phyloP scores from a whole-genome alignment of 495 filamentous ascomycete species.

The Penicillium desertorum region DNA sequence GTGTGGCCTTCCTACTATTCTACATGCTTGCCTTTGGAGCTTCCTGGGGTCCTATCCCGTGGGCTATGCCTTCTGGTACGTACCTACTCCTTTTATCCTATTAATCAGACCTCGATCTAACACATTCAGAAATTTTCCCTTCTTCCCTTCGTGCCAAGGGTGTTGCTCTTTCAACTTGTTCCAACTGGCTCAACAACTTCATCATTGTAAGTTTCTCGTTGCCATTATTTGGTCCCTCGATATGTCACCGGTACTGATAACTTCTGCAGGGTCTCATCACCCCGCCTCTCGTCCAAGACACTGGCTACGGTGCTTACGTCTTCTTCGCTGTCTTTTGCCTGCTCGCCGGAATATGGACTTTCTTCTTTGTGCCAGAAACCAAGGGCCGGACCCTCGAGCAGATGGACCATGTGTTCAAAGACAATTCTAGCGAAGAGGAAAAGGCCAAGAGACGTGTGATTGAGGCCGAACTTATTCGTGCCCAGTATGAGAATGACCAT shows the following conservation, averaged over 20 bases:
- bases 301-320: slow-evolving; percentile 54
- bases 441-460: slow-evolving; percentile 38
- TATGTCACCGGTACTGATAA: not conserved
- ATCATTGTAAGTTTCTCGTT: slow-evolving; percentile 42
- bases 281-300: slow-evolving; percentile 54
- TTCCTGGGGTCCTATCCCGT: slow-evolving; percentile 48
- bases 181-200: slow-evolving; percentile 59
- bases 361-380: slow-evolving; percentile 57
- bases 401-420: slow-evolving; percentile 55
- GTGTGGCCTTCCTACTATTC: slow-evolving; percentile 46
- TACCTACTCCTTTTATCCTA: not conserved
- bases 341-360: slow-evolving; percentile 53
- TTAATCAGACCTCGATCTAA: not conserved
- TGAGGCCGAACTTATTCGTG: slow-evolving; percentile 34
- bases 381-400: slow-evolving; percentile 59
- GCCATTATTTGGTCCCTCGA: not conserved
- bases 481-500: slow-evolving; percentile 4
- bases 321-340: slow-evolving; percentile 61
- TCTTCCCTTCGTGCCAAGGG: slow-evolving; percentile 54
- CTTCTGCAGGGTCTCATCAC: slow-evolving; percentile 48
- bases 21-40: slow-evolving; percentile 53
- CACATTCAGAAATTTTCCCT: slow-evolving; percentile 46
- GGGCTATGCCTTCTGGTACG: slow-evolving; percentile 46
- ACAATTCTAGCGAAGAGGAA: slow-evolving; percentile 44
- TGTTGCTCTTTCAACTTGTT: slow-evolving; percentile 52